phyloP scores from a whole-genome alignment of 108 stramenopile species.

The Tribonema minus region DNA sequence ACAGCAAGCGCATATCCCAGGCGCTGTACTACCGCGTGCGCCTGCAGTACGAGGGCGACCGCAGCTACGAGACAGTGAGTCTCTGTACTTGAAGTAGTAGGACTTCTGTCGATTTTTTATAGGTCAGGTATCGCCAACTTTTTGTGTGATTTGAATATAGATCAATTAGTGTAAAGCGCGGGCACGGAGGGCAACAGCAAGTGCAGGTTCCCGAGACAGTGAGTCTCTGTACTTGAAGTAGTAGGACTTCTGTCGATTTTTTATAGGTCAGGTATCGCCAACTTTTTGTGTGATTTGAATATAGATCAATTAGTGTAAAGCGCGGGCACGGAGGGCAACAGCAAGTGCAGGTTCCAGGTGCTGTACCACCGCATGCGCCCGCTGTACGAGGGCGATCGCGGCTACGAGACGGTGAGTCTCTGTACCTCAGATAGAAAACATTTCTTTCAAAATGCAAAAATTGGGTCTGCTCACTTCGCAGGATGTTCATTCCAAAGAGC shows the following conservation, averaged over 20 bases:
- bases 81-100: too few species aligned
- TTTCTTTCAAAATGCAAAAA: too few species aligned
- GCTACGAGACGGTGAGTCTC: neutral
- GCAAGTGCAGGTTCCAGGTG: neutral
- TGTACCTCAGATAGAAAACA: too few species aligned
- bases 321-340: neutral
- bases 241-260: too few species aligned
- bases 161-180: neutral
- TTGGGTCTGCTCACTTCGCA: too few species aligned
- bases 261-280: too few species aligned
- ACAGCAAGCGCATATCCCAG: neutral
- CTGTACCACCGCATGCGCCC: neutral
- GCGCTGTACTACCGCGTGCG: neutral
- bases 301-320: neutral
- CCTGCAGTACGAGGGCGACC: neutral
- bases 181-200: neutral
- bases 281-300: too few species aligned
- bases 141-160: too few species aligned
- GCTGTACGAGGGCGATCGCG: neutral
- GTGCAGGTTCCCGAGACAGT: neutral
- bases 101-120: too few species aligned
- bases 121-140: too few species aligned
- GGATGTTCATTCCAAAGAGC: too few species aligned
- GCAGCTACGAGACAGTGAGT: neutral
- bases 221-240: too few species aligned